Base-by-base conservation (phyloP, 495 filamentous ascomycete genomes). In the Neurospora discreta region DNA sequence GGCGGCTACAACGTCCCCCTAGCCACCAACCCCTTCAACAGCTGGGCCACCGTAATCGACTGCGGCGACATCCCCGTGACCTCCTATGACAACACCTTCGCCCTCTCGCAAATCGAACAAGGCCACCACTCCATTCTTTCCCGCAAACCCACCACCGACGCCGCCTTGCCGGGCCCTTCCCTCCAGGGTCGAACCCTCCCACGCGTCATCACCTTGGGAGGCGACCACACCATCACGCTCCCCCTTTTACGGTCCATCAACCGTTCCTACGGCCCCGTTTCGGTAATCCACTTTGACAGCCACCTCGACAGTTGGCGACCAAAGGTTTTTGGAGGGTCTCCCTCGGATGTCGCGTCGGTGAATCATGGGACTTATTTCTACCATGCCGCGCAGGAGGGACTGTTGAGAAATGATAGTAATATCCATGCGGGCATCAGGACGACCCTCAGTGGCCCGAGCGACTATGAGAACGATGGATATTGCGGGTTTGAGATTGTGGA, bases 351-450 rank as follows among this genome's bases (percentile, higher is more conserved):
- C 10, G 82, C 82, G 4, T 77, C 77, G 72, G 93, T 95, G 81
- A 96, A 91, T 78, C 93, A 97, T 80, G 93, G 93, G 8, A 91
- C 87, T 30, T 94, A 95, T 85, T 95, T 96, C 84, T 93, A 92
- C 85, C 88, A 93, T 75, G 93, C 93, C 2, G 86, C 89, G 69
- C 88, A 87, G 18, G 92, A 95, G 80, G 91, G 91, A 0, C 80
- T 95, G 52, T 90, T 95, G 68, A 82, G 85, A 33, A 92, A 93
- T 78, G 84, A 87, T 71, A 91, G 88, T 18, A 83, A 81, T 74
- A 89, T 93, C 33, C 93, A 95, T 80, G 93, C 92, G 1, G 92
- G 93, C 2, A 86, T 95, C 69, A 86, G 92, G 26, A 95, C 91
- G 0, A 85, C 92, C 8, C 81, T 95, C 20, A 89, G 87, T 9